phyloP scores from a whole-genome alignment of 2,329 filamentous ascomycete species.

The Claviceps fusiformis region DNA sequence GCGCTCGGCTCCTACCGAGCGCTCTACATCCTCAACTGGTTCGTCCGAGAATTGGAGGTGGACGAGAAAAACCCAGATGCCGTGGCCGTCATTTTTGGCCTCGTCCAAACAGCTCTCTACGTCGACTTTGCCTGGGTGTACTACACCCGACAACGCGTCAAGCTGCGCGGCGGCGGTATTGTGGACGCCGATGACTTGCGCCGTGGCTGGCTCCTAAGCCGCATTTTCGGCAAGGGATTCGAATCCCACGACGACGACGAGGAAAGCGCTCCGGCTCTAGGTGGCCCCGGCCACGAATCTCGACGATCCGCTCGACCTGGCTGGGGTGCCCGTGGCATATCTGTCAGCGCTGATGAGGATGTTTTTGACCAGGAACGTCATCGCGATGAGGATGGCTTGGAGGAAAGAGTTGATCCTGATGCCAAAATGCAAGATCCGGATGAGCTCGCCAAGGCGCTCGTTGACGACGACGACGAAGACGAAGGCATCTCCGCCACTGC shows the following conservation, averaged over 20 bases:
- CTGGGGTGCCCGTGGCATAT: slow-evolving; percentile 53
- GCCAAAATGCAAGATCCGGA: slow-evolving; percentile 55
- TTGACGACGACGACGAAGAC: slow-evolving; percentile 25
- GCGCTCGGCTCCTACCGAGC: slow-evolving; percentile 77
- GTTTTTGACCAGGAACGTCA: slow-evolving; percentile 37
- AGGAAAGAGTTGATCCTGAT: slow-evolving; percentile 40
- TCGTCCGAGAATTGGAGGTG: slow-evolving; percentile 50
- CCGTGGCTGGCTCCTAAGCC: slow-evolving; percentile 70
- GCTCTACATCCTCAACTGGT: slow-evolving; percentile 88
- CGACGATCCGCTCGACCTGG: slow-evolving; percentile 29
- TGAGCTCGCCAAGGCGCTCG: slow-evolving; percentile 46
- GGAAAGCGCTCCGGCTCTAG: slow-evolving; percentile 40
- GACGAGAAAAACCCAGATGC: slow-evolving; percentile 48
- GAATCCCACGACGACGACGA: slow-evolving; percentile 46
- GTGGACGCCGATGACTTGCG: slow-evolving; percentile 83
- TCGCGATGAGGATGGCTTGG: slow-evolving; percentile 31
- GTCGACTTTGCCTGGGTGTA: slow-evolving; percentile 96
- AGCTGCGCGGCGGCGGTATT: slow-evolving; percentile 73
- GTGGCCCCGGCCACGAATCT: slow-evolving; percentile 18
- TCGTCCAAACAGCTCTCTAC: slow-evolving; percentile 82
- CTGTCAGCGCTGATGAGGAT: slow-evolving; percentile 51
- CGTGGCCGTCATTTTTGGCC: slow-evolving; percentile 70
- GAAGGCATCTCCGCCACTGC: slow-evolving; percentile 14
- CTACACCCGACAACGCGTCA: slow-evolving; percentile 83
- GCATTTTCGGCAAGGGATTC: slow-evolving; percentile 54